Percentiles rank a stretch among this genome's conserved stretches.
phyloP scores from a whole-genome alignment of 1,139 yeast genomes.

The Taphrina communis region DNA sequence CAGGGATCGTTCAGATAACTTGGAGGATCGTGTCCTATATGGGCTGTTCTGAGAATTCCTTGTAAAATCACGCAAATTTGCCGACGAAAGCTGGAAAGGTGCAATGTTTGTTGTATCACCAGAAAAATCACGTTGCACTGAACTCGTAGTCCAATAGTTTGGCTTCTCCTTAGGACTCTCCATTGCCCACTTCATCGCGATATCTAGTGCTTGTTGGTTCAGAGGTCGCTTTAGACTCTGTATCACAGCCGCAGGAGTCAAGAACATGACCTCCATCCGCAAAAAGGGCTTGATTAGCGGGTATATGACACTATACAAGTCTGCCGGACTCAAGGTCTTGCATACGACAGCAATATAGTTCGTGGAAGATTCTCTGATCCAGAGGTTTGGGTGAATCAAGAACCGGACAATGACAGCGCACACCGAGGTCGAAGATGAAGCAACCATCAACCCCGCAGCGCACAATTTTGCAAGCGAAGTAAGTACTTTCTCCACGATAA shows the following conservation, averaged over 20 bases:
- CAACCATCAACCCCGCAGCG: slow-evolving; percentile 61
- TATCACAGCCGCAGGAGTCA: slow-evolving; percentile 58
- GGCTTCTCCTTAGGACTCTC: slow-evolving; percentile 60
- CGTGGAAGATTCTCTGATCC: slow-evolving; percentile 74
- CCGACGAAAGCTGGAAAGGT: not conserved
- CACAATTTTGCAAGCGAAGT: slow-evolving; percentile 66
- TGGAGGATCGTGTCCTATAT: not conserved
- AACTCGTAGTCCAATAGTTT: slow-evolving; percentile 72
- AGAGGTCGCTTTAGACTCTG: slow-evolving; percentile 71
- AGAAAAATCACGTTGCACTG: slow-evolving; percentile 13
- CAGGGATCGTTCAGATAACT: slow-evolving; percentile 46
- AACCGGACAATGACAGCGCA: slow-evolving; percentile 59
- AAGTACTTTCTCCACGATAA: slow-evolving; percentile 77
- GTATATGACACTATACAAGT: slow-evolving; percentile 77
- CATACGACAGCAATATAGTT: slow-evolving; percentile 68
- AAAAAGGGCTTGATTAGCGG: slow-evolving; percentile 82
- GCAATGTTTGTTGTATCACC: slow-evolving; percentile 5
- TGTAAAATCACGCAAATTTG: not conserved
- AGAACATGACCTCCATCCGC: slow-evolving; percentile 72
- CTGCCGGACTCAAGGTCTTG: slow-evolving; percentile 71
- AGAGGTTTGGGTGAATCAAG: slow-evolving; percentile 81
- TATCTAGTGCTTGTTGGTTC: slow-evolving; percentile 67
- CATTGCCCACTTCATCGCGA: slow-evolving; percentile 76
- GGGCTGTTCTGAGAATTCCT: not conserved
- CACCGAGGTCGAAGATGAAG: slow-evolving; percentile 60